phyloP scores from a whole-genome alignment of 768 basidiomycete genomes.

The Paxillus rubicundulus region DNA sequence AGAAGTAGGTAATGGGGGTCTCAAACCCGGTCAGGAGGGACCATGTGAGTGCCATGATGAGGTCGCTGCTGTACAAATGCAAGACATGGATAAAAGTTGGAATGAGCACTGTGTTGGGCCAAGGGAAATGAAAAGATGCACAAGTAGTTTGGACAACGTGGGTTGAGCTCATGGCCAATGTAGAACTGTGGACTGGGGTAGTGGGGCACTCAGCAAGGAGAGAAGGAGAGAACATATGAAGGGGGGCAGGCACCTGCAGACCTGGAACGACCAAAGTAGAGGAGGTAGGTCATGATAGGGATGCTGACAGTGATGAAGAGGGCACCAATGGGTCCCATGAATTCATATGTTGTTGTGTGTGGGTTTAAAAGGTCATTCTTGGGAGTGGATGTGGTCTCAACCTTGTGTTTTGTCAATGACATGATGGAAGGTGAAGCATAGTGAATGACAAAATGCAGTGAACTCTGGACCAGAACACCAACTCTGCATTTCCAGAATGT shows the following conservation, averaged over 20 bases:
- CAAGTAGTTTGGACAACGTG: slow-evolving; percentile 93
- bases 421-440: slow-evolving; percentile 15
- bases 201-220: slow-evolving; percentile 27
- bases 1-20: slow-evolving; percentile 96
- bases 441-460: too few relatives aligned
- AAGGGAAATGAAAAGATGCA: slow-evolving; percentile 31
- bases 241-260: too few relatives aligned
- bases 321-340: too few relatives aligned
- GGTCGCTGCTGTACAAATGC: slow-evolving; percentile 68
- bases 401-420: slow-evolving; percentile 17
- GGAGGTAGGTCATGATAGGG: too few relatives aligned
- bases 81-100: background rate
- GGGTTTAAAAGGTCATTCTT: slow-evolving; percentile 55
- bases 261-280: too few relatives aligned
- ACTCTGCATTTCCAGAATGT: too few relatives aligned
- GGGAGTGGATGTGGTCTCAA: background rate
- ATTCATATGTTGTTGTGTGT: slow-evolving; percentile 71
- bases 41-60: slow-evolving; percentile 91
- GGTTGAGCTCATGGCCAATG: slow-evolving; percentile 94
- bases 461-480: too few relatives aligned
- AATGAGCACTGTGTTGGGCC: background rate
- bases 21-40: slow-evolving; percentile 88
- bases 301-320: too few relatives aligned
- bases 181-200: slow-evolving; percentile 58
- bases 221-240: slow-evolving; percentile 31